phyloP scores from a whole-genome alignment of 345 rosid species.

The Dipteronia sinensis region DNA sequence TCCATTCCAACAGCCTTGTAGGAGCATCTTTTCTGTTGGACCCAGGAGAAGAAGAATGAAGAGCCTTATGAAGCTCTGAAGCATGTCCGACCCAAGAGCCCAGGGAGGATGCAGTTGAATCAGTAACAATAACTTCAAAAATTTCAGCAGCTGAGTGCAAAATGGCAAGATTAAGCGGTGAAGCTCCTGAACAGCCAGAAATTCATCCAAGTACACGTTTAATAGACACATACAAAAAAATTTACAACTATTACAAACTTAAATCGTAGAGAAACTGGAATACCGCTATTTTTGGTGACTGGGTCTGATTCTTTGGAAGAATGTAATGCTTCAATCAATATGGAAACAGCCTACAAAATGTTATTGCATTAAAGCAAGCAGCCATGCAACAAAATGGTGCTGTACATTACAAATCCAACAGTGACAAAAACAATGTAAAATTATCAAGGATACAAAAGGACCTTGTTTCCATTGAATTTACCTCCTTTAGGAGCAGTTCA shows the following conservation, averaged over 20 bases:
- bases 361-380: not conserved
- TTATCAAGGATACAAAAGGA: not conserved
- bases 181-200: conserved; percentile 63
- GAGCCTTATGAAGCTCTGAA: conserved; percentile 80
- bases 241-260: conserved; percentile 17
- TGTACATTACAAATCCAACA: conserved; percentile 4
- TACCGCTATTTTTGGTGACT: conserved; percentile 65
- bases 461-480: not conserved
- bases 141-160: conserved; percentile 97
- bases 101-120: conserved; percentile 84
- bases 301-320: conserved; percentile 80
- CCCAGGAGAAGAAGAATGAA: conserved; percentile 89
- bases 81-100: conserved; percentile 92
- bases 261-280: conserved; percentile 7
- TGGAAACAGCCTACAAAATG: conserved; percentile 58
- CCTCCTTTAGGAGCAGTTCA: not conserved
- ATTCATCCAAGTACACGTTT: conserved; percentile 26
- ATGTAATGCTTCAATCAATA: conserved; percentile 85
- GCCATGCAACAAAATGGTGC: not conserved
- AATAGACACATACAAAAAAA: conserved; percentile 24
- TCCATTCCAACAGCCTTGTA: conserved; percentile 86
- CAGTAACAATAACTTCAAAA: conserved; percentile 87
- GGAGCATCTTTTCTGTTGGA: conserved; percentile 96
- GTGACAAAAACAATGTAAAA: not conserved
- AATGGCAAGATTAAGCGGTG: conserved; percentile 89